Base-by-base conservation (phyloP, 345 rosid genomes). In the Theobroma cacao region DNA sequence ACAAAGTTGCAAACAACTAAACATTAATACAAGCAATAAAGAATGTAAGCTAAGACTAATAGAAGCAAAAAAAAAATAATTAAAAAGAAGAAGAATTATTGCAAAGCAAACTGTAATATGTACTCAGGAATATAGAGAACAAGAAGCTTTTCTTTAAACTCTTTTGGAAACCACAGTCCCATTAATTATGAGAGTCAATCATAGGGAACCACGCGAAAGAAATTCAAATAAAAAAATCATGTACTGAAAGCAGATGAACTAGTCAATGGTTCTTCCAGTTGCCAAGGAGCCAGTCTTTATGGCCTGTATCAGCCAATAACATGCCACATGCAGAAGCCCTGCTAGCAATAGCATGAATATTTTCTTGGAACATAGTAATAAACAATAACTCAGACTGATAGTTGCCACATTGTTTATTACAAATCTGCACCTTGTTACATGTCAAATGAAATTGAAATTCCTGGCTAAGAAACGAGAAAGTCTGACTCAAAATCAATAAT, bases 81-180 rank as follows among this genome's bases (percentile, higher is more conserved):
- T 41, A 34, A 24, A 43, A 55, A 66, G 20, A 66, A 41, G 34
- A 18, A 7, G 15, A 70, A 70, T 9, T 4, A 30, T 47, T 1
- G 0, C 60, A 41, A 73, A 22, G 72, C 40, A 52, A 11, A 68
- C 75, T 48, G 20, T 22, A 47, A 15, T 33, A 58, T 69, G 22
- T 41, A 55, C 66, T 38, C 5, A 40, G 28, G 52, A 58, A 36
- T 43, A 38, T 72, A 22, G 3, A 58, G 26, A 75, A 36, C 14
- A n/a, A 47, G 65, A 61, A 75, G 26, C 71, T 38, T 72, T 34
- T 60, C 1, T 79, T 36, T 33, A 38, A 24, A 14, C 65, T 70
- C 76, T 61, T 80, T 30, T 52, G 24, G 18, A 9, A 69, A 47
- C 36, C 13, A 69, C 14, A 0, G 24, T 45, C 24, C 55, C 5